A percentile compares a stretch with the other conserved stretches of the same genome.
Evolutionary conservation across 2,329 filamentous ascomycete genomes (phyloP).

Genomic region (Tolypocladium album): DNA sequence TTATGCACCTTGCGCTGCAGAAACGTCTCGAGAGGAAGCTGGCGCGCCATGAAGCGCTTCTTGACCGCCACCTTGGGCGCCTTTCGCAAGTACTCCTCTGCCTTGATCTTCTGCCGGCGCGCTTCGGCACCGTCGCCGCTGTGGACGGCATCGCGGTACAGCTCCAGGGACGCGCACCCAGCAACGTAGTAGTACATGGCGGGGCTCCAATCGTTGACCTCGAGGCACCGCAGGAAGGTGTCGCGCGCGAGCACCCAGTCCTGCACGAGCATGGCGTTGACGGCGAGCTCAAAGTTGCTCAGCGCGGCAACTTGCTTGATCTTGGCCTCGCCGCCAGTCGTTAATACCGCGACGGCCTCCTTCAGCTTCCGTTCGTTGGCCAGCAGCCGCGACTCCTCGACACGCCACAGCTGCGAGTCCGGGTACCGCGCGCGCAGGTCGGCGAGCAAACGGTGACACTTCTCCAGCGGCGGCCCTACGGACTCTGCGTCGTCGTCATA

Average conservation of each 20-base stretch:
- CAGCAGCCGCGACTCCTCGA: slow-evolving; percentile 76
- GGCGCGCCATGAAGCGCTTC: slow-evolving; percentile 81
- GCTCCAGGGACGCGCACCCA: slow-evolving; percentile 65
- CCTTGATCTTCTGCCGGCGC: slow-evolving; percentile 46
- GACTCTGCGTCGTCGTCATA: slow-evolving; percentile 44
- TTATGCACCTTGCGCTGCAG: slow-evolving; percentile 75
- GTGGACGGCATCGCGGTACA: slow-evolving; percentile 56
- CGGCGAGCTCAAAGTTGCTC: slow-evolving; percentile 71
- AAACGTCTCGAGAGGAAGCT: slow-evolving; percentile 84
- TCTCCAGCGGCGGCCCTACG: slow-evolving; percentile 61
- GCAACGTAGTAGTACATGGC: slow-evolving; percentile 84
- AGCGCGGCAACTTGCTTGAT: slow-evolving; percentile 85
- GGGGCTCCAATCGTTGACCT: slow-evolving; percentile 85
- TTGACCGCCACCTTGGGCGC: slow-evolving; percentile 67
- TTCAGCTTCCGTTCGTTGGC: slow-evolving; percentile 56
- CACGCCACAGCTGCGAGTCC: slow-evolving; percentile 70
- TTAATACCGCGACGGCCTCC: slow-evolving; percentile 56
- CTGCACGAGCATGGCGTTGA: slow-evolving; percentile 71
- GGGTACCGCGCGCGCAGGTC: slow-evolving; percentile 73
- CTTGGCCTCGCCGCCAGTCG: slow-evolving; percentile 48
- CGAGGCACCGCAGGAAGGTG: slow-evolving; percentile 63
- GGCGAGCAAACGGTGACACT: slow-evolving; percentile 55
- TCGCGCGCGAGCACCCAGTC: slow-evolving; percentile 64
- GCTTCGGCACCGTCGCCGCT: slow-evolving; percentile 32
- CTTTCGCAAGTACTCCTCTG: slow-evolving; percentile 60